A percentile compares a stretch with the other conserved stretches of the same genome.
These are phyloP conservation scores for Solanum dulcamara DNA, from an alignment of 257 asterid genomes.

Conservation along the genomic window DNA sequence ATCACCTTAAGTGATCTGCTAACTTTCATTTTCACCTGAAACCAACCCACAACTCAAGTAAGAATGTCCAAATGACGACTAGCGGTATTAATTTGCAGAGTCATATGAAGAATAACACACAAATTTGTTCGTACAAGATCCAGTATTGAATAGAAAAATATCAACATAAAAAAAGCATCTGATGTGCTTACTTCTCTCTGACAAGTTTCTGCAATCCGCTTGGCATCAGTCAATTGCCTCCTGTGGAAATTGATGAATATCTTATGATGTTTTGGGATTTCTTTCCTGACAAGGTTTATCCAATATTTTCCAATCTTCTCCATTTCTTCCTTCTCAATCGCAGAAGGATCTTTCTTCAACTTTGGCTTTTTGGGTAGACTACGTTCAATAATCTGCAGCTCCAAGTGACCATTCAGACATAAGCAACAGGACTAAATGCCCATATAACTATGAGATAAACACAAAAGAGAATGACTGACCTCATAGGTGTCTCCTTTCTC, in stretches of 20 bases:
- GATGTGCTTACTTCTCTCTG: constrained; percentile 77
- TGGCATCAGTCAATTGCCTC: constrained; percentile 79
- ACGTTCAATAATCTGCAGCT: constrained; percentile 86
- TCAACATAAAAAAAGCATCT: background rate
- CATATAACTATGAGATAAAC: background rate
- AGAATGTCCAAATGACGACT: background rate
- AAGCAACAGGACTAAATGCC: background rate
- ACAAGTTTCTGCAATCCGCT: constrained; percentile 80
- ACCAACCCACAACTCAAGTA: background rate
- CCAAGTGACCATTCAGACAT: constrained; percentile 12
- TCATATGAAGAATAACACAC: background rate
- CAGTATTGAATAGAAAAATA: background rate
- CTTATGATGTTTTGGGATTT: constrained; percentile 85
- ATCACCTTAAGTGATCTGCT: constrained; percentile 81
- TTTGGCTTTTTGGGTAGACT: constrained; percentile 70
- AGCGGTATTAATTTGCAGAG: background rate
- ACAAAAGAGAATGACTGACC: constrained; percentile 33
- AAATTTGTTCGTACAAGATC: background rate
- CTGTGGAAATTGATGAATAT: constrained; percentile 55
- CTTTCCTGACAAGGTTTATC: constrained; percentile 82
- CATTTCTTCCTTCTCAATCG: constrained; percentile 78
- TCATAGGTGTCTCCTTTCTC: constrained; percentile 99
- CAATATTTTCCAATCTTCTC: constrained; percentile 70
- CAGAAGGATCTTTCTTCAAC: constrained; percentile 77
- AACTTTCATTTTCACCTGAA: constrained; percentile 87